Conservation (phyloP, 116 monocot species). For the Zostera marina region DNA sequence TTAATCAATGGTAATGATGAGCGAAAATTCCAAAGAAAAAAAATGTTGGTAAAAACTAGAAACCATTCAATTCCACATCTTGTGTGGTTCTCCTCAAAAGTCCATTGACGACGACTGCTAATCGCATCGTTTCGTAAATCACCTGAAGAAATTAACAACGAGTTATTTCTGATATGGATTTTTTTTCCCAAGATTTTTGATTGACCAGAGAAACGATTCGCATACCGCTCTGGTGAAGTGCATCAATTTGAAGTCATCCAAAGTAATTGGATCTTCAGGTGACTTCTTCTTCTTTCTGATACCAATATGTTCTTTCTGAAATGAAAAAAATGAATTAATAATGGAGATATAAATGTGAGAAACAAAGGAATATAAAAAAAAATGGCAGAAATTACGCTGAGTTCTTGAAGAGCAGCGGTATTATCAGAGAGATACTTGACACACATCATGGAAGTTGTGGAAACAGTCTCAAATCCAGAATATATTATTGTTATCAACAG, state of each 20-base stretch:
- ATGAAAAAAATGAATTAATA: no score
- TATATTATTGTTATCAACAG: slow-evolving; percentile 70
- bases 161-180: no score
- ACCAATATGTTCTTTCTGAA: slow-evolving; percentile 63
- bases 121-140: slow-evolving; percentile 68
- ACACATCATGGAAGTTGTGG: slow-evolving; percentile 88
- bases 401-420: slow-evolving; percentile 60
- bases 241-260: slow-evolving; percentile 93
- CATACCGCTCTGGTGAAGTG: slow-evolving; percentile 78
- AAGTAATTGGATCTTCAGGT: slow-evolving; percentile 38
- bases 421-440: slow-evolving; percentile 84
- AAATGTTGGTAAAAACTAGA: not conserved
- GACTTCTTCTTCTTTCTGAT: slow-evolving; percentile 55
- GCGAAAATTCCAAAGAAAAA: not conserved
- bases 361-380: no score
- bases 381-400: slow-evolving; percentile 36
- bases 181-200: not conserved
- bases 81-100: slow-evolving; percentile 78
- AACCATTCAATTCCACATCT: slow-evolving; percentile 82
- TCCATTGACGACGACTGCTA: slow-evolving; percentile 85
- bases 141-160: slow-evolving; percentile 22
- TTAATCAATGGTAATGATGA: not conserved
- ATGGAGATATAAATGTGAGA: no score
- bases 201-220: not conserved
- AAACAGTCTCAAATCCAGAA: slow-evolving; percentile 87